Conservation (phyloP, 257 asterid genomes). For the Petunia axillaris region DNA sequence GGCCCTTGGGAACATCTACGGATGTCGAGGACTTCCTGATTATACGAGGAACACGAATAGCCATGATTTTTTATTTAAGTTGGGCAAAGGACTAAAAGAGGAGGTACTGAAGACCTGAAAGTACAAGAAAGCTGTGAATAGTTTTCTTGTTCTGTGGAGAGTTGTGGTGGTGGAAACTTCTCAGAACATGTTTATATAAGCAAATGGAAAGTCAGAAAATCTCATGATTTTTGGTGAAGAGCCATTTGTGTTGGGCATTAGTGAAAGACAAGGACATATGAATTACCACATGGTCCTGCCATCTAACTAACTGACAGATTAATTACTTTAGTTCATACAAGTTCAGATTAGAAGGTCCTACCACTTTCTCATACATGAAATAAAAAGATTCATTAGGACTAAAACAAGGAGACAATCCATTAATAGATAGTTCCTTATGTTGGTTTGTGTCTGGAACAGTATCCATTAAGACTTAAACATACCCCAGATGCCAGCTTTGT, state of each 20-base stretch:
- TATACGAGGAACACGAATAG: background rate
- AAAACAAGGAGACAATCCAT: no score
- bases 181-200: background rate
- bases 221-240: background rate
- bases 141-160: background rate
- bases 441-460: background rate
- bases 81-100: background rate
- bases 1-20: constrained; percentile 54
- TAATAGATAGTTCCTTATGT: background rate
- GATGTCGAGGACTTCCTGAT: background rate
- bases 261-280: background rate
- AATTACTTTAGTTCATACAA: constrained; percentile 6
- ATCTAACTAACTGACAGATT: constrained; percentile 4
- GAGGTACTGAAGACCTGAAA: background rate
- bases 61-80: background rate
- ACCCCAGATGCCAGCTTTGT: background rate
- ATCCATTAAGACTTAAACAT: background rate
- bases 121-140: background rate
- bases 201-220: background rate
- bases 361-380: background rate
- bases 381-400: background rate
- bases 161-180: background rate
- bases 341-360: background rate
- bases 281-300: background rate
- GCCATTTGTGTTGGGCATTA: background rate